Conservation (phyloP, 306 rosid genomes). For the Medicago lupulina region DNA sequence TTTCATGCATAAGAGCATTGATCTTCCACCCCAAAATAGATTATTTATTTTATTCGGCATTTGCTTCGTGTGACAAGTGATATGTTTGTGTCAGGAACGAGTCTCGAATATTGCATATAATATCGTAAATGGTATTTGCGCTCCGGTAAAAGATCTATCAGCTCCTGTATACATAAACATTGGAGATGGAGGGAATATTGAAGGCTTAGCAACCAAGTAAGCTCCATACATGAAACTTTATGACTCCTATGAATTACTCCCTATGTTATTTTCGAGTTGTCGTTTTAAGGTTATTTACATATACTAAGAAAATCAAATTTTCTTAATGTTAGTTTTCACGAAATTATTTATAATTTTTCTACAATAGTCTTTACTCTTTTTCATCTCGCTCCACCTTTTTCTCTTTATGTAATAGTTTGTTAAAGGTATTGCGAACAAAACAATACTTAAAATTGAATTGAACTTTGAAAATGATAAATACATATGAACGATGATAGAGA, state of each 20-base stretch:
- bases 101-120: conserved; percentile 77
- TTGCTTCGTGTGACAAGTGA: neutral
- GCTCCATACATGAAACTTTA: conserved; percentile 29
- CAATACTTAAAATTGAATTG: neutral
- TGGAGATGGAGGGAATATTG: conserved; percentile 92
- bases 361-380: too few relatives aligned
- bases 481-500: too few relatives aligned
- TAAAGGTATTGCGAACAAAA: too few relatives aligned
- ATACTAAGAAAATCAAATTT: neutral
- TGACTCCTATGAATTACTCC: neutral
- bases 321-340: too few relatives aligned
- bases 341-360: too few relatives aligned
- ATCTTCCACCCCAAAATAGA: too few relatives aligned
- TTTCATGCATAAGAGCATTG: neutral
- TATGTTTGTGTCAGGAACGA: conserved; percentile 58
- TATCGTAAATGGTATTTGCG: conserved; percentile 70
- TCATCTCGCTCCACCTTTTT: too few relatives aligned
- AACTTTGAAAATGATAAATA: too few relatives aligned
- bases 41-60: too few relatives aligned
- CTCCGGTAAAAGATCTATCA: conserved; percentile 66
- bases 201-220: conserved; percentile 88
- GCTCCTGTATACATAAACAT: conserved; percentile 94
- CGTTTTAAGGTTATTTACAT: neutral
- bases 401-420: too few relatives aligned
- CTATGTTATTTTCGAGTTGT: neutral